These are phyloP conservation scores for Penicillium sp. DNA, from an alignment of 2,329 filamentous ascomycete genomes.

Conservation along the genomic window DNA sequence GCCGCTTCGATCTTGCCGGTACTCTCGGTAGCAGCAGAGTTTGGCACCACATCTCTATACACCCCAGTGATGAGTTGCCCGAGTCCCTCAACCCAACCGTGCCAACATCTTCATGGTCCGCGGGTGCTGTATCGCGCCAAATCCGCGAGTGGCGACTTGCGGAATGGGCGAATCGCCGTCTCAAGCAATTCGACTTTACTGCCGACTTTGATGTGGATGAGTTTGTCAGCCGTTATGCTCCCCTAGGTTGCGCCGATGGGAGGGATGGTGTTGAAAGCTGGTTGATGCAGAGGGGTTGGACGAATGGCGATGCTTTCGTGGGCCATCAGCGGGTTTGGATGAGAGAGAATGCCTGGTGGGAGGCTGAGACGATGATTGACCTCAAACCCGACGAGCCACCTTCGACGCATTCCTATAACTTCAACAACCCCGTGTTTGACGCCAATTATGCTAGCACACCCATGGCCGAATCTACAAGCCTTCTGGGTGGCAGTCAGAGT, in stretches of 20 bases:
- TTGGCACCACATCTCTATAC: constrained; percentile 92
- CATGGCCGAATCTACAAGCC: constrained; percentile 63
- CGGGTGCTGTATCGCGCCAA: constrained; percentile 88
- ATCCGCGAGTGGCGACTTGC: constrained; percentile 90
- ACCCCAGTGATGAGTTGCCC: constrained; percentile 87
- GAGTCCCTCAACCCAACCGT: constrained; percentile 71
- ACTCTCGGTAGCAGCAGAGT: constrained; percentile 82
- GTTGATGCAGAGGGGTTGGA: constrained; percentile 95
- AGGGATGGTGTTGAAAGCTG: constrained; percentile 92
- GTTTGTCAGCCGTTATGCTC: constrained; percentile 80
- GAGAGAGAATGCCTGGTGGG: constrained; percentile 94
- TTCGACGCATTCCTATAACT: constrained; percentile 51
- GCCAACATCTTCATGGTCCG: constrained; percentile 86
- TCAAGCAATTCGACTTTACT: constrained; percentile 90
- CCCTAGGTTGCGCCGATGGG: constrained; percentile 86
- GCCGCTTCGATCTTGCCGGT: constrained; percentile 76
- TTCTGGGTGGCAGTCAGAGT: constrained; percentile 70
- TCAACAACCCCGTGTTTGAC: constrained; percentile 67
- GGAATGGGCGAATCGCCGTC: constrained; percentile 94
- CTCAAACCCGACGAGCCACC: constrained; percentile 69
- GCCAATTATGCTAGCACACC: constrained; percentile 63
- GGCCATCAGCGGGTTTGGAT: constrained; percentile 95
- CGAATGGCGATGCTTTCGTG: constrained; percentile 92
- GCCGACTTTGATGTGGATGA: constrained; percentile 95
- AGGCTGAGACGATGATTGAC: constrained; percentile 94